phyloP scores from a whole-genome alignment of 2,329 filamentous ascomycete species.

The Microcera coccophila region DNA sequence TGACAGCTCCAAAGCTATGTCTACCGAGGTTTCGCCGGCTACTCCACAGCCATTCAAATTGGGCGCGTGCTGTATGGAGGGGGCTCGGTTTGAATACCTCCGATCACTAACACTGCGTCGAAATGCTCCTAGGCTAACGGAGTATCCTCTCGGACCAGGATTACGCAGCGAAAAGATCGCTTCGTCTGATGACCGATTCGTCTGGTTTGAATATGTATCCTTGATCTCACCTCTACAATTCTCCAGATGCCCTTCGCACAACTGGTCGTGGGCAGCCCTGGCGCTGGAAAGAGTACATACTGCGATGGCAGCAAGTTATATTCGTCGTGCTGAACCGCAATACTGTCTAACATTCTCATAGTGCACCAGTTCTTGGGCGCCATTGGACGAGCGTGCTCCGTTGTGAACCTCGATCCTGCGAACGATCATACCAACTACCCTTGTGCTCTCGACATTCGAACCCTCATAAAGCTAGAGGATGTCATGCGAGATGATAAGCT shows the following conservation, averaged over 20 bases:
- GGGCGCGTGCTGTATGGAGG: slow-evolving; percentile 22
- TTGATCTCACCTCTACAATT: slow-evolving; percentile 19
- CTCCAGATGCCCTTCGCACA: slow-evolving; percentile 61
- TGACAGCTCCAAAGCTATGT: slow-evolving; percentile 24
- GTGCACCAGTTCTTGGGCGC: slow-evolving; percentile 97
- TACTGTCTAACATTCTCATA: slow-evolving; percentile 25
- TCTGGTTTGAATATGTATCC: slow-evolving; percentile 19
- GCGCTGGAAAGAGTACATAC: slow-evolving; percentile 94
- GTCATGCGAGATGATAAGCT: slow-evolving; percentile 90
- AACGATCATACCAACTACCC: slow-evolving; percentile 91
- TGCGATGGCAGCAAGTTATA: slow-evolving; percentile 77
- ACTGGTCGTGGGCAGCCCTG: slow-evolving; percentile 89
- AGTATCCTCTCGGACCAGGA: neutral
- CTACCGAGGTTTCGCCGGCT: slow-evolving; percentile 25
- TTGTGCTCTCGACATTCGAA: slow-evolving; percentile 84
- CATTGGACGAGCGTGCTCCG: slow-evolving; percentile 88
- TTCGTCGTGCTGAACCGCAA: slow-evolving; percentile 1
- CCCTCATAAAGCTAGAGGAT: slow-evolving; percentile 84
- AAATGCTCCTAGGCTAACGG: neutral
- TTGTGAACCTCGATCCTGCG: slow-evolving; percentile 94
- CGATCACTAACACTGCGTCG: slow-evolving; percentile 4
- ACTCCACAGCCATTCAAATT: slow-evolving; percentile 20
- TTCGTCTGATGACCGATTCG: neutral
- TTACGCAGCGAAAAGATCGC: neutral
- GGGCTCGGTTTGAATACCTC: no score